phyloP scores from a whole-genome alignment of 129 eudicot species.

The Oenanthe sinensis region DNA sequence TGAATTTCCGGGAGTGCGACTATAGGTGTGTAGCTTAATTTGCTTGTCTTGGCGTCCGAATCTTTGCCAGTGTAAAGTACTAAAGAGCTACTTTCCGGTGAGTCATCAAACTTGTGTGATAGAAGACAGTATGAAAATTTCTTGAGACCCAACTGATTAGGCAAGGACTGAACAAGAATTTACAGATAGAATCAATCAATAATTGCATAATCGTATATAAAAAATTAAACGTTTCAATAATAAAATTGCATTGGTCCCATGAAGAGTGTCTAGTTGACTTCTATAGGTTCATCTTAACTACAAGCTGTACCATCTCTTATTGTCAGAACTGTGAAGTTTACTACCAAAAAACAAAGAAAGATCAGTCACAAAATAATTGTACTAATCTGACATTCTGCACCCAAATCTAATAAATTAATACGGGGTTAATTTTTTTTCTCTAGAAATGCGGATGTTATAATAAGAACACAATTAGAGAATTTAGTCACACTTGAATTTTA shows the following conservation, averaged over 20 bases:
- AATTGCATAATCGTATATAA: background rate
- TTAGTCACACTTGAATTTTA: too few relatives aligned
- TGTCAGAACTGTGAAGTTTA: background rate
- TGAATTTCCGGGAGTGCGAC: constrained; percentile 30
- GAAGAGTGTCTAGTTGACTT: background rate
- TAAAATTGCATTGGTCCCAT: background rate
- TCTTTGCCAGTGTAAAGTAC: constrained; percentile 15
- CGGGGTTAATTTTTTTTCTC: too few relatives aligned
- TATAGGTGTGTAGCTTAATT: constrained; percentile 33
- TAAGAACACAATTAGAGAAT: too few relatives aligned
- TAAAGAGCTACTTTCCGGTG: constrained; percentile 16
- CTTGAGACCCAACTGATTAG: constrained; percentile 41
- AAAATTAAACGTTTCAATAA: background rate
- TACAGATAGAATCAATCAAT: background rate
- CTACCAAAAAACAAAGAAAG: background rate
- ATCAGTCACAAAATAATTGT: background rate
- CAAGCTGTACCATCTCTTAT: background rate
- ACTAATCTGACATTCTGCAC: background rate
- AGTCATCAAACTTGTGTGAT: constrained; percentile 37
- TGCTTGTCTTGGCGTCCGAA: constrained; percentile 22
- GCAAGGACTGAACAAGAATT: constrained; percentile 22
- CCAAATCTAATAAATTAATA: background rate
- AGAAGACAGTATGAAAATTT: constrained; percentile 46
- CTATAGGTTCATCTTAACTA: background rate
- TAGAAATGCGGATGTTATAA: too few relatives aligned